A percentile compares a stretch with the other conserved stretches of the same genome.
Conservation (phyloP, 768 basidiomycete species). For the Ramaria sp. region DNA sequence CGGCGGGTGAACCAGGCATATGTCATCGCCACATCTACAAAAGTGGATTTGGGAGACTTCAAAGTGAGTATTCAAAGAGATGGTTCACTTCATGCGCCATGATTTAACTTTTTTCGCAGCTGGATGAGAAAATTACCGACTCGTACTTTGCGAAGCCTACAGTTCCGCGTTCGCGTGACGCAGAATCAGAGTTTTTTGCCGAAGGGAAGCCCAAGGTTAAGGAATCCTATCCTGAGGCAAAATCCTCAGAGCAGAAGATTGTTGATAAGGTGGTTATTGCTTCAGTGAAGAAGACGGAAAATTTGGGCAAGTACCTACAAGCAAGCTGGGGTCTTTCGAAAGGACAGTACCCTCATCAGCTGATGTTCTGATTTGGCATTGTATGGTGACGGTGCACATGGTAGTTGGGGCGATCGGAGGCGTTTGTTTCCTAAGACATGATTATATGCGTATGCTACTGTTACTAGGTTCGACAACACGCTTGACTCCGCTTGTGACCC, state of each 20-base stretch:
- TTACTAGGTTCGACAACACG: not conserved
- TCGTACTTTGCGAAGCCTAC: constrained; percentile 83
- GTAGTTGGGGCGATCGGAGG: constrained; percentile 13
- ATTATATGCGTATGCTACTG: constrained; percentile 23
- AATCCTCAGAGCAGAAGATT: constrained; percentile 85
- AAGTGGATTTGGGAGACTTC: constrained; percentile 66
- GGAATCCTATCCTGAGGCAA: constrained; percentile 75
- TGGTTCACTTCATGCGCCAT: not conserved
- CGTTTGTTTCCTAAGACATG: constrained; percentile 12
- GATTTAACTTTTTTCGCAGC: constrained; percentile 28
- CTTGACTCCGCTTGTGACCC: not conserved
- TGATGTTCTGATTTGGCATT: constrained; percentile 56
- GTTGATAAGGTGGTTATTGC: constrained; percentile 71
- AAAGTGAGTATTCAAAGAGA: constrained; percentile 40
- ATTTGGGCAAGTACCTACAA: constrained; percentile 87
- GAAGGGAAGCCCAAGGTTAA: constrained; percentile 88
- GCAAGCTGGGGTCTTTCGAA: constrained; percentile 90
- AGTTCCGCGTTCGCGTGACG: constrained; percentile 58
- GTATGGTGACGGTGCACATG: constrained; percentile 8
- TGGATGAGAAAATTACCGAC: constrained; percentile 88
- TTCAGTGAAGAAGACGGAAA: constrained; percentile 82
- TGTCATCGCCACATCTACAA: constrained; percentile 96
- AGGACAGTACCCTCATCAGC: constrained; percentile 92
- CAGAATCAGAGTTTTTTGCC: constrained; percentile 96
- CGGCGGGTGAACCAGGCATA: constrained; percentile 98